Evolutionary conservation across 192 early-diverging fungal genomes (phyloP).

Genomic region (Coemansia sp.): DNA sequence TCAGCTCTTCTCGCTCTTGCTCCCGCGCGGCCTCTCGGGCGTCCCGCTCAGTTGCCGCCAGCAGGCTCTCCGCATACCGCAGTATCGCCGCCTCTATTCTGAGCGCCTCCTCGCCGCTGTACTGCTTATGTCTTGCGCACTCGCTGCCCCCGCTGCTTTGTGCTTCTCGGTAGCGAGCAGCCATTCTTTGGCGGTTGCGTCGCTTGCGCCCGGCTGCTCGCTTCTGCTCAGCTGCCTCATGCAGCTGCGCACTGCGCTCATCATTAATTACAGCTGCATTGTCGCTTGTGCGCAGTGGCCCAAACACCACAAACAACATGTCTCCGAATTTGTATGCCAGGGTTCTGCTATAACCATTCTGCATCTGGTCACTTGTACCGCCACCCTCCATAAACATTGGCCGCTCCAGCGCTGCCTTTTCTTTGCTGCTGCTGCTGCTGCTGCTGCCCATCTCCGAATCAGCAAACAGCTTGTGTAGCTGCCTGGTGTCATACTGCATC

Average conservation of each 20-base stretch:
- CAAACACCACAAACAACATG: slow-evolving; percentile 30
- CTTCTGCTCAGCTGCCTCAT: not conserved
- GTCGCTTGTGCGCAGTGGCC: slow-evolving; percentile 1
- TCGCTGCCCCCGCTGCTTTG: not conserved
- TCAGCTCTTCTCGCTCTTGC: slow-evolving; percentile 11
- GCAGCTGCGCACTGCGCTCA: too few species aligned
- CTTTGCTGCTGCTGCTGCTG: too few species aligned
- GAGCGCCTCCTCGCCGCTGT: slow-evolving; percentile 12
- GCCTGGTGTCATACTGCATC: slow-evolving; percentile 46
- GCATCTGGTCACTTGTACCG: not conserved
- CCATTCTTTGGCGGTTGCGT: not conserved
- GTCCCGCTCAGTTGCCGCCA: slow-evolving; percentile 30
- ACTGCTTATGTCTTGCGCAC: not conserved
- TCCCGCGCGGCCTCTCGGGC: slow-evolving; percentile 7
- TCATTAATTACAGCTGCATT: not conserved
- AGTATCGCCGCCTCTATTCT: slow-evolving; percentile 21
- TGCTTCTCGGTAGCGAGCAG: slow-evolving; percentile 1
- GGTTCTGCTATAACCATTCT: slow-evolving; percentile 14
- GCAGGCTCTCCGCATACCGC: slow-evolving; percentile 42
- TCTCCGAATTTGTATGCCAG: slow-evolving; percentile 48
- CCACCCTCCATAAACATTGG: not conserved
- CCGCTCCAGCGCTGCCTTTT: not conserved
- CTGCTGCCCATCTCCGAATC: not conserved
- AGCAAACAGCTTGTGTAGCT: not conserved
- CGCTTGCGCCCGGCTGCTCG: not conserved